These are phyloP conservation scores for Prosopis cineraria DNA, from an alignment of 306 rosid species.

Conservation along the genomic window DNA sequence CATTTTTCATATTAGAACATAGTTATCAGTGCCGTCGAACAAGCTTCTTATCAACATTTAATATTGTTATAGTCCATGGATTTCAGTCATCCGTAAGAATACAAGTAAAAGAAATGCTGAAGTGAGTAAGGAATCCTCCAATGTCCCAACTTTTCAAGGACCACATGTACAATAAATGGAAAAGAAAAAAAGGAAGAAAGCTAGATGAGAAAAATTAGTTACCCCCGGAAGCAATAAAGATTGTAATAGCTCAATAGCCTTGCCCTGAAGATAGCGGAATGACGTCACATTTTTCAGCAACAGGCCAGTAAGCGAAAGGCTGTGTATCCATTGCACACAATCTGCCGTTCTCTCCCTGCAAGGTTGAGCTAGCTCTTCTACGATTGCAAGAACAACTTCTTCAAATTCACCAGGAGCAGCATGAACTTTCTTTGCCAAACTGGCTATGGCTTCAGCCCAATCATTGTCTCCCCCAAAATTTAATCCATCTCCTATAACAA, in stretches of 20 bases:
- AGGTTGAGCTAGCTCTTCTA: constrained; percentile 78
- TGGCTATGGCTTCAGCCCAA: constrained; percentile 85
- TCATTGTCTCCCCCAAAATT: constrained; percentile 93
- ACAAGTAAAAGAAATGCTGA: not conserved
- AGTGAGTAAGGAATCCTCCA: not conserved
- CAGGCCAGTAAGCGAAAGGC: constrained; percentile 76
- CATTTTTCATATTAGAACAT: constrained; percentile 35
- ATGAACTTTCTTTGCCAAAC: constrained; percentile 76
- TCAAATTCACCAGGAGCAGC: constrained; percentile 86
- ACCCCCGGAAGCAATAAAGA: constrained; percentile 92
- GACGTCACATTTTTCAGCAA: constrained; percentile 77
- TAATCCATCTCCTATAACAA: constrained; percentile 89
- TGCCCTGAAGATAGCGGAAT: constrained; percentile 57
- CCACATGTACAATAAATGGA: not conserved
- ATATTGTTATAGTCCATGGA: constrained; percentile 15
- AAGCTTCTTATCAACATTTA: constrained; percentile 14
- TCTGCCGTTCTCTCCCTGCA: constrained; percentile 91
- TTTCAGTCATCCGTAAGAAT: not conserved
- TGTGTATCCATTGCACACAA: constrained; percentile 89
- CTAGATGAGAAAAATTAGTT: constrained; percentile 21
- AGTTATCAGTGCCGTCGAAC: constrained; percentile 19
- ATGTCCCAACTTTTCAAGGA: not conserved
- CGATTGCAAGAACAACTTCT: constrained; percentile 68
- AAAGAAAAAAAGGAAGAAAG: not conserved
- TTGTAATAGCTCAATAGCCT: constrained; percentile 66